These are phyloP conservation scores for Irpex rosettiformis DNA, from an alignment of 1,284 basidiomycete genomes.

Conservation along the genomic window DNA sequence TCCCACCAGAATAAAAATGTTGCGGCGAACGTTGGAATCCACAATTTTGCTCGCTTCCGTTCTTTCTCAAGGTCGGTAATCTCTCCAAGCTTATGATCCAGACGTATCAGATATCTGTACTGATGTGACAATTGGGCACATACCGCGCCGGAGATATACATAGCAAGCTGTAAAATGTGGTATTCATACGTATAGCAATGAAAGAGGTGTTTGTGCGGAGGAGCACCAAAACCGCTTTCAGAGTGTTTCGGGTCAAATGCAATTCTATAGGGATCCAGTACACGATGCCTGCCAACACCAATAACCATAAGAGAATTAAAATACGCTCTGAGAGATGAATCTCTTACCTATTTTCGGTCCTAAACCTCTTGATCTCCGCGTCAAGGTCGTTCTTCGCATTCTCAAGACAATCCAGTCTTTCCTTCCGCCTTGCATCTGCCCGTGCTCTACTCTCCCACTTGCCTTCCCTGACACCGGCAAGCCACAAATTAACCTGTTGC, in stretches of 20 bases:
- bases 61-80: slow-evolving; percentile 57
- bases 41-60: slow-evolving; percentile 49
- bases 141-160: slow-evolving; percentile 28
- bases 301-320: neutral
- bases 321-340: no score
- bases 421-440: slow-evolving; percentile 33
- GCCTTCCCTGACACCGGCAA: slow-evolving; percentile 39
- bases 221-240: slow-evolving; percentile 27
- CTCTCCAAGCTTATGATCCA: slow-evolving; percentile 41
- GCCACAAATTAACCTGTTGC: slow-evolving; percentile 48
- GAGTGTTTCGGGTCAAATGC: slow-evolving; percentile 49
- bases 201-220: slow-evolving; percentile 65
- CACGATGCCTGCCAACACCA: slow-evolving; percentile 41
- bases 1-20: slow-evolving; percentile 36
- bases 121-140: slow-evolving; percentile 8
- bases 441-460: slow-evolving; percentile 35
- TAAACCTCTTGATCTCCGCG: slow-evolving; percentile 44
- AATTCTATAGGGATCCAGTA: slow-evolving; percentile 69
- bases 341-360: slow-evolving; percentile 46
- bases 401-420: slow-evolving; percentile 31
- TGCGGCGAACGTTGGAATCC: slow-evolving; percentile 58
- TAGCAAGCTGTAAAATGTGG: slow-evolving; percentile 26
- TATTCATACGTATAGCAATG: slow-evolving; percentile 72
- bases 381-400: slow-evolving; percentile 38
- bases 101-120: neutral